These are phyloP conservation scores for Colletotrichum horii DNA, from an alignment of 2,329 filamentous ascomycete species.

Conservation along the genomic window DNA sequence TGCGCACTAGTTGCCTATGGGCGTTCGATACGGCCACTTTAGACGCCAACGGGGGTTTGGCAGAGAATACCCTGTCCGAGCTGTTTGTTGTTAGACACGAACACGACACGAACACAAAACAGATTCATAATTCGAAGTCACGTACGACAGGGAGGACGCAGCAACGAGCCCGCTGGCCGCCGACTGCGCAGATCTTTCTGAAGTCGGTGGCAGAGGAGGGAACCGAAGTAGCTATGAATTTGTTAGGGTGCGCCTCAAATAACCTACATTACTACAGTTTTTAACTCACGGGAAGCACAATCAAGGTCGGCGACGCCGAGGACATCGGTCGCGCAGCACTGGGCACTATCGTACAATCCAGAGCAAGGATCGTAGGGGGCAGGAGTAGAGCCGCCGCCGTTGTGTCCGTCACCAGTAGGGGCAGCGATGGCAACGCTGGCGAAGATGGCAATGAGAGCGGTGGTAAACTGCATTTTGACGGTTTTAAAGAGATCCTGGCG, in stretches of 20 bases:
- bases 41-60: conserved; percentile 19
- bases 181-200: conserved; percentile 47
- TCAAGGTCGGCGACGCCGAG: conserved; percentile 62
- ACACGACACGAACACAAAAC: background rate
- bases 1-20: background rate
- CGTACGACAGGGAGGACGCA: conserved; percentile 55
- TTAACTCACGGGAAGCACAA: conserved; percentile 46
- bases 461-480: conserved; percentile 9
- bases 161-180: conserved; percentile 62
- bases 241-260: background rate
- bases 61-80: conserved; percentile 38
- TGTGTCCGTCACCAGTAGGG: background rate
- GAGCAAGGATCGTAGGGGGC: conserved; percentile 42
- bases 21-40: background rate
- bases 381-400: background rate
- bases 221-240: conserved; percentile 28
- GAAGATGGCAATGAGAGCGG: background rate
- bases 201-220: conserved; percentile 48
- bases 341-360: conserved; percentile 46
- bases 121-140: background rate
- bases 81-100: background rate
- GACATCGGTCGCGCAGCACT: conserved; percentile 68
- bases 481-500: background rate
- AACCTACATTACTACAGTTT: background rate
- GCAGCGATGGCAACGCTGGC: background rate